phyloP scores from a whole-genome alignment of 2,329 filamentous ascomycete species.

The Colletotrichum nymphaeae region DNA sequence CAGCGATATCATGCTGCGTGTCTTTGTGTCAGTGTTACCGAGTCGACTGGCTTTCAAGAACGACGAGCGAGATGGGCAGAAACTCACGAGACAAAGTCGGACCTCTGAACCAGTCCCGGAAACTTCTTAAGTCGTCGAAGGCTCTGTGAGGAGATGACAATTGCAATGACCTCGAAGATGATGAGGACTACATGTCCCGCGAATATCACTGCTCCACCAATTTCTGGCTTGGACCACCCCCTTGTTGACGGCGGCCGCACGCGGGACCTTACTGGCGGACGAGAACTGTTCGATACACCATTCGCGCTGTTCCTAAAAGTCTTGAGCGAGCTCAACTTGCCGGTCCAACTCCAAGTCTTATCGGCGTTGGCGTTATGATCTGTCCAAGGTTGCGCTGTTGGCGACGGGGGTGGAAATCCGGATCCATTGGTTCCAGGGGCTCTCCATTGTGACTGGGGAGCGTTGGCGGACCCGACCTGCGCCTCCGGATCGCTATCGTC shows the following conservation, averaged over 20 bases:
- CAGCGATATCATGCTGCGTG: background rate
- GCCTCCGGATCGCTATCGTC: background rate
- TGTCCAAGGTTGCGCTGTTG: background rate
- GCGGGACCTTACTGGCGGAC: background rate
- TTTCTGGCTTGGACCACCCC: background rate
- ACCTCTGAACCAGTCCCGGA: no score
- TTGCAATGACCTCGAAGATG: background rate
- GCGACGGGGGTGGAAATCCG: background rate
- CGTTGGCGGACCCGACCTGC: background rate
- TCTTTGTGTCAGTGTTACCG: background rate
- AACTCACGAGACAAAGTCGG: background rate
- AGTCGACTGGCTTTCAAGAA: background rate
- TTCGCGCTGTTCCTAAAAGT: background rate
- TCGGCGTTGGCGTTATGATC: background rate
- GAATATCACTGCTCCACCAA: background rate
- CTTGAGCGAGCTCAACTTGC: background rate
- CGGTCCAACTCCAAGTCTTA: background rate
- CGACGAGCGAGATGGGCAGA: background rate
- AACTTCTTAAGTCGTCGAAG: background rate
- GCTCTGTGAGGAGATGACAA: background rate
- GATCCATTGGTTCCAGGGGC: background rate
- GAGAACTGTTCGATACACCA: background rate
- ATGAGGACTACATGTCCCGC: background rate
- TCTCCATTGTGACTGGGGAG: slow-evolving; percentile 1
- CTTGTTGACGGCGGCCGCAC: background rate